Evolutionary conservation across 192 early-diverging fungal genomes (phyloP).

Genomic region (Paraglomus occultum): DNA sequence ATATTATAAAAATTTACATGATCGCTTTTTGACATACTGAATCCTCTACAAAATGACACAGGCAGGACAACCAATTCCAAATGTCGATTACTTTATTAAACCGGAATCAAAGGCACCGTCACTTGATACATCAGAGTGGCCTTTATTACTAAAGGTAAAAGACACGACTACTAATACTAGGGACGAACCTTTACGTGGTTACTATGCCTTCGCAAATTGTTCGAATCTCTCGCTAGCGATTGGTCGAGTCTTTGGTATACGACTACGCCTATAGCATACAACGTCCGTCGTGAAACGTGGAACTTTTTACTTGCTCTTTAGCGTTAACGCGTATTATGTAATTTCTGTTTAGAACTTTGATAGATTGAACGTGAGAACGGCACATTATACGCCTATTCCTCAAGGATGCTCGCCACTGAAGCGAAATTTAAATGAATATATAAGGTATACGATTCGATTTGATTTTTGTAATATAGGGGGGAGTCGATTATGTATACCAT

Average conservation of each 20-base stretch:
- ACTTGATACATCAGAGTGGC: conserved; percentile 94
- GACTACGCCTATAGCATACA: neutral
- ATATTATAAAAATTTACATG: too few species aligned
- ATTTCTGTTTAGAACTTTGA: conserved; percentile 78
- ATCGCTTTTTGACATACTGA: too few species aligned
- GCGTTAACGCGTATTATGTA: neutral
- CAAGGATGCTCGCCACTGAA: conserved; percentile 92
- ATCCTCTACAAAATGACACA: too few species aligned
- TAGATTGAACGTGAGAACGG: conserved; percentile 95
- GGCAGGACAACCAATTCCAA: neutral
- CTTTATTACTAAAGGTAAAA: conserved; percentile 86
- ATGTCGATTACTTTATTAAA: conserved; percentile 71
- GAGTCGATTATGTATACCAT: neutral
- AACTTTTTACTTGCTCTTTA: neutral
- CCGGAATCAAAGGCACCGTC: conserved; percentile 73
- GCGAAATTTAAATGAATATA: conserved; percentile 86
- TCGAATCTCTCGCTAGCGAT: neutral
- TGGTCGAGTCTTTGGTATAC: neutral
- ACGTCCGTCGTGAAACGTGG: neutral
- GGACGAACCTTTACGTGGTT: neutral
- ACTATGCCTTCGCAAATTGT: neutral
- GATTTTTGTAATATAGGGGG: neutral
- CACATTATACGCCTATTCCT: conserved; percentile 98
- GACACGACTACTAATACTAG: neutral
- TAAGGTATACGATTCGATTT: conserved; percentile 59